phyloP scores from a whole-genome alignment of 2,329 filamentous ascomycete genomes.

The Trichoderma brevicompactum region DNA sequence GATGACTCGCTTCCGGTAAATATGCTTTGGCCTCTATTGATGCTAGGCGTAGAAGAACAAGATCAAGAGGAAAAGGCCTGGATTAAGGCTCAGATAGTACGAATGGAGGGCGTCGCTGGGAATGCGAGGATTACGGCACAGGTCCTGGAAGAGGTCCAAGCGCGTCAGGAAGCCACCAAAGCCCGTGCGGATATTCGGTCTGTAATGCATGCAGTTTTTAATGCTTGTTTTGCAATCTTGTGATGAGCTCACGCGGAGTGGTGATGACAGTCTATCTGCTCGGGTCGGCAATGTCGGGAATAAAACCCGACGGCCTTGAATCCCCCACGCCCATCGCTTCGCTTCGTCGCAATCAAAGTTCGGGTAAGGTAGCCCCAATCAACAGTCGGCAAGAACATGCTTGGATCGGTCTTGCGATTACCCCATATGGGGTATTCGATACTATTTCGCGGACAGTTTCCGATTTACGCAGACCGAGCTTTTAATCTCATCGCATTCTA shows the following conservation, averaged over 20 bases:
- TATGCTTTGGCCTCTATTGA: slow-evolving; percentile 61
- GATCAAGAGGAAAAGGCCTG: slow-evolving; percentile 52
- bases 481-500: neutral
- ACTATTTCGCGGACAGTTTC: neutral
- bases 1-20: slow-evolving; percentile 57
- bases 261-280: neutral
- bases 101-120: slow-evolving; percentile 51
- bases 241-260: slow-evolving; percentile 24
- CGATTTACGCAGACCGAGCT: too few species aligned
- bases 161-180: slow-evolving; percentile 44
- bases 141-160: slow-evolving; percentile 52
- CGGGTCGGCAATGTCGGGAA: slow-evolving; percentile 23
- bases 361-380: neutral
- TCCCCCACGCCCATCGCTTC: slow-evolving; percentile 1
- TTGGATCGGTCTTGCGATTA: neutral
- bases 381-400: too few species aligned
- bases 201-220: slow-evolving; percentile 55
- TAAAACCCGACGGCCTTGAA: neutral
- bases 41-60: slow-evolving; percentile 61
- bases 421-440: neutral
- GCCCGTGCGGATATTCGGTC: slow-evolving; percentile 50
- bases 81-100: slow-evolving; percentile 55
- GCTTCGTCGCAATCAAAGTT: neutral
- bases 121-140: slow-evolving; percentile 52
- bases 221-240: slow-evolving; percentile 58